Percentiles rank a stretch among this genome's conserved stretches.
Evolutionary conservation across 345 rosid species (phyloP).

Genomic region (Lepidium didymum): DNA sequence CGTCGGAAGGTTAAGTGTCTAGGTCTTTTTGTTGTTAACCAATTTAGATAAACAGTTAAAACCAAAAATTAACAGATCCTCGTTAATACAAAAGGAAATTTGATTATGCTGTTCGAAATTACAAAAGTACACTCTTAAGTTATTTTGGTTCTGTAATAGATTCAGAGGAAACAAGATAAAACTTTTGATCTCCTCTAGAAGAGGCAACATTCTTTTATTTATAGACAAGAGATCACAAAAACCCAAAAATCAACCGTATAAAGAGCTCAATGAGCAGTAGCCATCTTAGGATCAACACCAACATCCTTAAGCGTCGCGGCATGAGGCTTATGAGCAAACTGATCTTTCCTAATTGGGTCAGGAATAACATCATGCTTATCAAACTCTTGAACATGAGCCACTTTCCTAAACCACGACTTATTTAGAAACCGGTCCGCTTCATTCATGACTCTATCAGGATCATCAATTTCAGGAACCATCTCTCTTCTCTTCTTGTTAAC

Average conservation of each 20-base stretch:
- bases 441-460: constrained; percentile 46
- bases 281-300: constrained; percentile 46
- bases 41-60: background rate
- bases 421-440: constrained; percentile 39
- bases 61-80: background rate
- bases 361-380: constrained; percentile 20
- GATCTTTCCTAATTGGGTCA: constrained; percentile 34
- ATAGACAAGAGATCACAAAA: background rate
- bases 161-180: background rate
- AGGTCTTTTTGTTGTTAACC: too few species aligned
- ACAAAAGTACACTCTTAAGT: background rate
- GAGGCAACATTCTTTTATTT: background rate
- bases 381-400: constrained; percentile 58
- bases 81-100: too few species aligned
- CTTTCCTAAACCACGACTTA: constrained; percentile 62
- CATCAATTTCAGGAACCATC: constrained; percentile 66
- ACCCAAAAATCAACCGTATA: background rate
- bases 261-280: background rate
- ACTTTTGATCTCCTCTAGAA: background rate
- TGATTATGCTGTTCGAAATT: background rate
- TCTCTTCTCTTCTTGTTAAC: constrained; percentile 63
- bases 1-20: background rate
- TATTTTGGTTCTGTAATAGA: background rate
- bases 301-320: constrained; percentile 51
- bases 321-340: constrained; percentile 31